Base-by-base conservation (phyloP, 768 basidiomycete species). In the Floccularia luteovirens region DNA sequence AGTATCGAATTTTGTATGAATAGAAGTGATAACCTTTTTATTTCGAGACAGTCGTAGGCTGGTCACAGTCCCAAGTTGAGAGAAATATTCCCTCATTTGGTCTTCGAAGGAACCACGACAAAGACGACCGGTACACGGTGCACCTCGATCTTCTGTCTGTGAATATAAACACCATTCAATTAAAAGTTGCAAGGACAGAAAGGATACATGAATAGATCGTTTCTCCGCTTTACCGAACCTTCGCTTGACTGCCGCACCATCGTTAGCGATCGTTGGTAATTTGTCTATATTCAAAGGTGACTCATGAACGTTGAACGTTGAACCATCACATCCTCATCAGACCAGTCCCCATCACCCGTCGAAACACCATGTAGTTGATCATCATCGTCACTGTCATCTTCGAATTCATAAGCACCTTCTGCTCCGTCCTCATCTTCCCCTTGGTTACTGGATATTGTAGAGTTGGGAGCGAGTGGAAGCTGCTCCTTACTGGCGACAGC, bases 71-170 rank as follows among this genome's bases (percentile, higher is more conserved):
- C 96, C 96, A 48, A 98, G 98, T 57, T 99, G 96, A 20, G 84
- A 74, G 56, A 99, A 96, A 64, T 98, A 98, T 2, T 77, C 80
- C 47, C 77, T 79, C 60, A 98, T 79, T 60, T 97, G 84, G 40
- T 89, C 90, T 62, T 99, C 96, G 62, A 90, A 94, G 64, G 98
- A 98, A 16, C 96, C 96, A 51, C 97, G 92, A 1, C 96, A 96
- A 39, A 99, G 74, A 43, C 92, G 82, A 12, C 92, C 83, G 39
- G 98, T 70, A 67, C 79, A 92, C 16, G 98, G 55, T 0, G 93
- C 90, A 19, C 96, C 96, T 30, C 75, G 75, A 49, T 90, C 79
- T 47, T 69, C 73, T 12, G 62, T 58, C 71, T 72, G 25, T 25
- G 16, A 7, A 12, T 7, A 34, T 7, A 47, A n/a, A n/a, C n/a